Base-by-base conservation (phyloP, 208 protist species). In the Leishmania major region DNA sequence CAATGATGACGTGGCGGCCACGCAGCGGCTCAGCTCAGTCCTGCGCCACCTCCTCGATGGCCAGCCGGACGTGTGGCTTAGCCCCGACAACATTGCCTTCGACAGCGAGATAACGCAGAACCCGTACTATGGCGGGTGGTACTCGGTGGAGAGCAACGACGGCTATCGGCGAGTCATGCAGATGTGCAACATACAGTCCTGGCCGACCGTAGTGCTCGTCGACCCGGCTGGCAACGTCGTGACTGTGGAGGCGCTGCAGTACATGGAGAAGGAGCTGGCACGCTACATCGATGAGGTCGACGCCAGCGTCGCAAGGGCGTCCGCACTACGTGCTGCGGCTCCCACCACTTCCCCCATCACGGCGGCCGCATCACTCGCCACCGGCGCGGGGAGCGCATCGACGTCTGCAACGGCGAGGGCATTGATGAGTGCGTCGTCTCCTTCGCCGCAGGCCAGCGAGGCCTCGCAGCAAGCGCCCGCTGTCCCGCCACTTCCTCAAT, bases 111-210 rank as follows among this genome's bases (percentile, higher is more conserved):
- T 89, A 70, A 81, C 79, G 74, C 72, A 81, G 66, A 91, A 86
- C 78, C 83, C 85, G n/a, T 88, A 87, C 73, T 93, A 91, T 86
- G 93, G 87, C 43, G 91, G 91, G 35, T 96, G 93, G 93, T 88
- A 92, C 74, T 80, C 77, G 55, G 84, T 94, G 55, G 87, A 93
- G 78, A 93, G 88, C 83, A 80, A 81, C 47, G 84, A 85, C 45
- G 89, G 88, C 31, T 96, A 92, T 81, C 90, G 88, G 25, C 87
- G 89, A 43, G 77, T 93, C 31, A 84, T 94, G 75, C 82, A 89
- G 60, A 70, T 84, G 19, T 91, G 81, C 76, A 84, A 82, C 19
- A 55, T 94, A 35, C 84, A 83, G 47, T 83, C 83, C 17, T 96
- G 91, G 93, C 93, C 93, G 11, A 77, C 89, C 1, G 90, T 96